These are phyloP conservation scores for Patellifolia procumbens DNA, from an alignment of 179 eudicot genomes.

Conservation along the genomic window DNA sequence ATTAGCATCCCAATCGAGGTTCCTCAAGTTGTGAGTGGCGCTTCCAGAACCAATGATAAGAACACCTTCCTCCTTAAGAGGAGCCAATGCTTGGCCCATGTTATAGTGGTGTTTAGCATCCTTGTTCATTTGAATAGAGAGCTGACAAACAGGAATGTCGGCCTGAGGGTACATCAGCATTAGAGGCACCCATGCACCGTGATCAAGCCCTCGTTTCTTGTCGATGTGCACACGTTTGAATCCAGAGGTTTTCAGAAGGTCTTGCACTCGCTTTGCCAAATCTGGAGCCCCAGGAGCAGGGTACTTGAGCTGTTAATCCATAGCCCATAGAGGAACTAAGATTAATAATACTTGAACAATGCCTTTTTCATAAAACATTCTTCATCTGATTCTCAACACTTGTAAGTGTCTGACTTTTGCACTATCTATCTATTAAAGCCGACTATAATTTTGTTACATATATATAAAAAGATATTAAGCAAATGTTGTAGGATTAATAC, in stretches of 20 bases:
- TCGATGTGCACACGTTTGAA: constrained; percentile 47
- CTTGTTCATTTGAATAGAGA: constrained; percentile 51
- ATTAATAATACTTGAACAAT: neutral
- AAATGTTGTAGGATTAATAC: too few species aligned
- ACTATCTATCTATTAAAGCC: too few species aligned
- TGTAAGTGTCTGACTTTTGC: too few species aligned
- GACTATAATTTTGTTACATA: too few species aligned
- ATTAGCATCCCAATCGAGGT: constrained; percentile 16
- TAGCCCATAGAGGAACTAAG: neutral
- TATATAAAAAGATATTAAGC: too few species aligned
- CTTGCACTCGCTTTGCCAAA: constrained; percentile 58
- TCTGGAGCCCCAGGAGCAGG: constrained; percentile 81
- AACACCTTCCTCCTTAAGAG: constrained; percentile 68
- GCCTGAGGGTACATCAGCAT: constrained; percentile 85
- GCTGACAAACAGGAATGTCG: constrained; percentile 74
- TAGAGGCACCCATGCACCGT: constrained; percentile 82
- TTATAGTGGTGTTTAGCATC: constrained; percentile 61
- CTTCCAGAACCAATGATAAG: constrained; percentile 75
- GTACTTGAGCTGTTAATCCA: constrained; percentile 56
- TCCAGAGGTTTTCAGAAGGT: constrained; percentile 50
- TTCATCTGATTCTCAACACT: too few species aligned
- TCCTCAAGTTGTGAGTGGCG: constrained; percentile 62
- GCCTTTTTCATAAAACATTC: too few species aligned
- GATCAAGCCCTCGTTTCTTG: constrained; percentile 75
- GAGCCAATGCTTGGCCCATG: constrained; percentile 61